phyloP scores from a whole-genome alignment of 768 basidiomycete species.

The Leucosporidium scottii region DNA sequence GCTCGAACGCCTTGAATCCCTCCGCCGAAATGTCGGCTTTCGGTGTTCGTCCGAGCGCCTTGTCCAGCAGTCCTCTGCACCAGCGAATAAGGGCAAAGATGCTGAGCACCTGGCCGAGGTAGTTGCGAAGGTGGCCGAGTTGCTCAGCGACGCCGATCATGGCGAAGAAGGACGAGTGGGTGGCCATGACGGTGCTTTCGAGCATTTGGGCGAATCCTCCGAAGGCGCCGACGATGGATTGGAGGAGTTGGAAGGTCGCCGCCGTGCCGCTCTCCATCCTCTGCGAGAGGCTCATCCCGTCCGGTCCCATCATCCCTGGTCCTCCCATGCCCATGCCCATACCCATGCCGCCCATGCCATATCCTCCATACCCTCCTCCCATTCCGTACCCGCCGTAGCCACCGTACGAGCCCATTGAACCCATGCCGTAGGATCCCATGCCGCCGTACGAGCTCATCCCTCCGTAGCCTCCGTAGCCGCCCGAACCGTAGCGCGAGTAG shows the following conservation, averaged over 20 bases:
- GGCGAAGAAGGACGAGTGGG: conserved; percentile 40
- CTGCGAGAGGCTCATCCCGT: conserved; percentile 60
- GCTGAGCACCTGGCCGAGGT: conserved; percentile 85
- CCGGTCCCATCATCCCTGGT: conserved; percentile 48
- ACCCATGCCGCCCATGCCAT: conserved; percentile 24
- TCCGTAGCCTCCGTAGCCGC: conserved; percentile 38
- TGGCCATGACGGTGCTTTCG: conserved; percentile 91
- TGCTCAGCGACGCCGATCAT: conserved; percentile 97
- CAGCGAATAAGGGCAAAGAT: conserved; percentile 83
- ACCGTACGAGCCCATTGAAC: conserved; percentile 45
- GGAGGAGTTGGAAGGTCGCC: conserved; percentile 84
- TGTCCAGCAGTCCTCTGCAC: conserved; percentile 60
- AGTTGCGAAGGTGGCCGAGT: conserved; percentile 80
- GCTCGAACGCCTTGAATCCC: conserved; percentile 66
- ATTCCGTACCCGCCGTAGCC: conserved; percentile 43
- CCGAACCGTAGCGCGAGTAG: conserved; percentile 41
- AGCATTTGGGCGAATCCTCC: conserved; percentile 93
- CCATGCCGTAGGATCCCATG: conserved; percentile 24
- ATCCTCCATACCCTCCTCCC: conserved; percentile 29
- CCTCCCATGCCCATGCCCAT: conserved; percentile 51
- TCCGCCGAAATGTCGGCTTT: conserved; percentile 41
- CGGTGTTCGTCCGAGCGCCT: conserved; percentile 46
- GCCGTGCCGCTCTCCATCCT: conserved; percentile 82
- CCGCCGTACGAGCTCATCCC: conserved; percentile 12
- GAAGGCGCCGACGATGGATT: conserved; percentile 92